Base-by-base conservation (phyloP, 2,329 filamentous ascomycete genomes). In the Xylariaceae sp. region DNA sequence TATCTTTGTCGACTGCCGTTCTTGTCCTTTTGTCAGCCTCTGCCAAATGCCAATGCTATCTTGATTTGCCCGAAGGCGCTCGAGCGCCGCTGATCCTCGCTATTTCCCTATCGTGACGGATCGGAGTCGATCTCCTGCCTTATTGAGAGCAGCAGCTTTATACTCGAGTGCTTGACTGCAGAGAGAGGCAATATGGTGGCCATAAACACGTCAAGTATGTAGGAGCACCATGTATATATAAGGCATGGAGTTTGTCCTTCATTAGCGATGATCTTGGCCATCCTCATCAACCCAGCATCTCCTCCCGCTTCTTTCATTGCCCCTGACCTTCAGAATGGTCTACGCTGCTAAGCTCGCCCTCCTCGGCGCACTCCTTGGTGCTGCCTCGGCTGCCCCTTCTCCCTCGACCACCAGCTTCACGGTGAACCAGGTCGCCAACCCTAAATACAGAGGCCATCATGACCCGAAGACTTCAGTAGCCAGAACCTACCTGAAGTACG, bases 401-500 rank as follows among this genome's bases (percentile, higher is more conserved):
- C 45, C 49, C 28, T 52, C 51, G 46, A 43, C 49, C 9, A 53
- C 55, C 41, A 44, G 42, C 11, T 62, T 62, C 39, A 55, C 46
- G 36, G 47, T 59, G 31, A 50, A 49, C 49, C 58, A 58, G 50
- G 50, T 53, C 40, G 55, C 48, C 51, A 62, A 60, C 44, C 47
- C 48, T 12, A 50, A 54, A 47, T 60, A 59, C 55, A 53, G 41
- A 48, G 50, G 53, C 16, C 48, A 28, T 28, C 22, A 28, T 40
- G 57, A 57, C 38, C 52, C 59, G 13, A 13, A 14, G 17, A 38
- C 50, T 12, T 46, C 57, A 34, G 47, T 61, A n/a, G 56, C 59
- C 49, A 61, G 59, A 55, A 53, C 56, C 10, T 60, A 59, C 54
- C 34, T 54, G 39, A 63, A 63, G 42, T 63, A 54, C 38, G 60